Evolutionary conservation across 768 basidiomycete genomes (phyloP).

Genomic region (Amanita molliuscula): DNA sequence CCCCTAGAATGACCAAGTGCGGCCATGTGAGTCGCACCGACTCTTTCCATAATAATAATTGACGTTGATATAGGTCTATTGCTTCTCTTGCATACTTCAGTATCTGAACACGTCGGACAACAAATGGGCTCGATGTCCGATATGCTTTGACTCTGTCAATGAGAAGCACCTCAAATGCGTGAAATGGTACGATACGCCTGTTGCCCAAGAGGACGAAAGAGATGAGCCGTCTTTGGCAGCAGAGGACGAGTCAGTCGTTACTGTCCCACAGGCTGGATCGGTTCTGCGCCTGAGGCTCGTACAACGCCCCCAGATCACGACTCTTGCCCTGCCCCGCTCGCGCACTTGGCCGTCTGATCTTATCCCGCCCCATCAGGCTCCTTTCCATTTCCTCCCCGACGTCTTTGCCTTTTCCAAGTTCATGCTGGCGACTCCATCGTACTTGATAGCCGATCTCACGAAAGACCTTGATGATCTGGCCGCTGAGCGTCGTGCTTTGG

Average conservation of each 20-base stretch:
- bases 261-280: conserved; percentile 42
- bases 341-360: conserved; percentile 91
- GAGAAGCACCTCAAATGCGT: conserved; percentile 88
- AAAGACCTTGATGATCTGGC: conserved; percentile 65
- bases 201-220: conserved; percentile 20
- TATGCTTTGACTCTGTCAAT: conserved; percentile 91
- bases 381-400: conserved; percentile 94
- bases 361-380: conserved; percentile 83
- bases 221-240: conserved; percentile 39
- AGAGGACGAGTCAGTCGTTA: conserved; percentile 21
- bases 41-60: conserved; percentile 6
- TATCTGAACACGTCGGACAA: conserved; percentile 78
- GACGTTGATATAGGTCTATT: conserved; percentile 62
- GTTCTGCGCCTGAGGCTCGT: conserved; percentile 79
- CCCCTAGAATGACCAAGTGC: conserved; percentile 92
- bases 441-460: conserved; percentile 66
- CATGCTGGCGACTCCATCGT: conserved; percentile 89
- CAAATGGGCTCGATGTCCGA: conserved; percentile 91
- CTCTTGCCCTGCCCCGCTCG: conserved; percentile 88
- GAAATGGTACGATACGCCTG: conserved; percentile 69
- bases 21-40: conserved; percentile 69
- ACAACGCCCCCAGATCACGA: conserved; percentile 89
- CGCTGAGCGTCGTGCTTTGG: conserved; percentile 54
- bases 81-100: conserved; percentile 90
- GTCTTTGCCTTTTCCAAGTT: conserved; percentile 83